Conservation (phyloP, 495 filamentous ascomycete genomes). For the Neurospora tetraspora region DNA sequence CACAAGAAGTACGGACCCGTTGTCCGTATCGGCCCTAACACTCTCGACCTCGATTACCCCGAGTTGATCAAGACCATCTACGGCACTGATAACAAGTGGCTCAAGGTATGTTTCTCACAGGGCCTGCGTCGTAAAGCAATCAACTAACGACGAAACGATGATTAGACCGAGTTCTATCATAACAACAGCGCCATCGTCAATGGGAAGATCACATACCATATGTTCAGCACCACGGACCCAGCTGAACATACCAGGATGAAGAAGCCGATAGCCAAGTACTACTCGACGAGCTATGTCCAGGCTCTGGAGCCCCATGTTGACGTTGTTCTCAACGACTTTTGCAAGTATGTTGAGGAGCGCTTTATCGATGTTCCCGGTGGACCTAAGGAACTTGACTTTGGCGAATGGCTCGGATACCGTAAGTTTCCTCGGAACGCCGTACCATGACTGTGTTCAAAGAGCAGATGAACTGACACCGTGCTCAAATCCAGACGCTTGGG, state of each 20-base stretch:
- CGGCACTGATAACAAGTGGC: constrained; percentile 17
- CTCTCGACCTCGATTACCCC: constrained; percentile 35
- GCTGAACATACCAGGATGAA: constrained; percentile 22
- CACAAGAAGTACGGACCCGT: constrained; percentile 40
- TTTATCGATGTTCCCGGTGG: constrained; percentile 15
- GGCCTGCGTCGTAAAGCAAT: background rate
- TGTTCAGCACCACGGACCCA: constrained; percentile 24
- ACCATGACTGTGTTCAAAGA: background rate
- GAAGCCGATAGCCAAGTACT: constrained; percentile 29
- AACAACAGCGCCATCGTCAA: constrained; percentile 25
- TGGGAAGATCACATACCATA: constrained; percentile 25
- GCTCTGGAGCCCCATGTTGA: constrained; percentile 27
- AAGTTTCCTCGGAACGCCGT: background rate
- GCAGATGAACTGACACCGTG: background rate
- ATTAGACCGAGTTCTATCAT: constrained; percentile 31
- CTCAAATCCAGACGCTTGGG: constrained; percentile 25
- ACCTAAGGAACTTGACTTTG: constrained; percentile 18
- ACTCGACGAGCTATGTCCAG: constrained; percentile 20
- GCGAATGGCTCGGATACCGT: constrained; percentile 25
- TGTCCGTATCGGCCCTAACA: constrained; percentile 45
- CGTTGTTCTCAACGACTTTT: constrained; percentile 18
- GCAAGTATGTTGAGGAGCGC: constrained; percentile 22
- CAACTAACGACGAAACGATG: background rate
- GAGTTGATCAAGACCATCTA: constrained; percentile 28
- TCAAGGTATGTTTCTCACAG: constrained; percentile 9